Base-by-base conservation (phyloP, 164 flowering plant genomes). In the Vitis labrusca region DNA sequence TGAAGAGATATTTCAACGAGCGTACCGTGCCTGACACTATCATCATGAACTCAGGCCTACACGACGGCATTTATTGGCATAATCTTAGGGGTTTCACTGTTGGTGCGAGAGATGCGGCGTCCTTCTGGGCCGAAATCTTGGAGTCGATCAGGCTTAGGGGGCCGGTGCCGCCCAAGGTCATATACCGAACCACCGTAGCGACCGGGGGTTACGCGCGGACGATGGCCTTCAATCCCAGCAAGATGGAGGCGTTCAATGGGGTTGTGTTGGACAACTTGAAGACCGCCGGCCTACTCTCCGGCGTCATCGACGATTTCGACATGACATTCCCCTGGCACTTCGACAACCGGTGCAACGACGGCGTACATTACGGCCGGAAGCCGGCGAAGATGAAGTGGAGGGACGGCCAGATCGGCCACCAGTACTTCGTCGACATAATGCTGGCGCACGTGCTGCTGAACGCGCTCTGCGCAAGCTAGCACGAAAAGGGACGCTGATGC, bases 361-460 rank as follows among this genome's bases (percentile, higher is more conserved):
- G 99, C 1, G 98, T 93, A 14, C 99, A 96, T 61, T 96, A 96
- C 30, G 99, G 99, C 12, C 76, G 97, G 50, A 89, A 87, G 47
- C 99, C 98, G 12, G 84, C 83, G 30, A 91, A 88, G 84, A 52
- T 71, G 76, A 77, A 59, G 78, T 96, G 99, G 99, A 80, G 89
- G 72, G 97, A 93, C 56, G 99, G 99, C 4, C 76, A 85, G 56
- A 88, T 96, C 10, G 99, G 98, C 47, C 99, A 96, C 70, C 95
- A 93, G 78, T 93, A 96, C 55, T 96, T 93, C 65, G 94, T 91
- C 2, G 98, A 96, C 73, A 81, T 96, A 62, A 93, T 93, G 99
- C 83, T 92, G 17, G 86, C 79, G 32, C 99, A 96, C 67, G 88
- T 96, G 6, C 76, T 92, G 66, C 83, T 96, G 56, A 90, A 91